phyloP scores from a whole-genome alignment of 1,284 basidiomycete species.

The Leccinum solheimii region DNA sequence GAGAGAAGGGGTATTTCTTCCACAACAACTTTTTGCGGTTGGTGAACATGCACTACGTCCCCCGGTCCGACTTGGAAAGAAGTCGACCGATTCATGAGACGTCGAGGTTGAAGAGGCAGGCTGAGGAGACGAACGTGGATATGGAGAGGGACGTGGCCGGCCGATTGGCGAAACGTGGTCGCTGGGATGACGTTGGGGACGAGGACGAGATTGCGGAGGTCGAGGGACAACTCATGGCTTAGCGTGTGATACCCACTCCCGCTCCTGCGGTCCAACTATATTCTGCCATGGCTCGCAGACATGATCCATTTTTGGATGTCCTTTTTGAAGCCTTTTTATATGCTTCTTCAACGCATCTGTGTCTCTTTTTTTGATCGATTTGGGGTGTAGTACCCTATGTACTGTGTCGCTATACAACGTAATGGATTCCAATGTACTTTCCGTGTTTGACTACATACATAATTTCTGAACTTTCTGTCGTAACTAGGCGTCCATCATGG shows the following conservation, averaged over 20 bases:
- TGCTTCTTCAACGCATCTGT: too few species aligned
- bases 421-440: too few species aligned
- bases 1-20: neutral
- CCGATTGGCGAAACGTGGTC: constrained; percentile 2
- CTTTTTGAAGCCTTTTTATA: too few species aligned
- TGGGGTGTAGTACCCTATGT: too few species aligned
- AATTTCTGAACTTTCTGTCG: too few species aligned
- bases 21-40: neutral
- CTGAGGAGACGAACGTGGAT: neutral
- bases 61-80: neutral
- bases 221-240: constrained; percentile 1
- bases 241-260: neutral
- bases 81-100: neutral
- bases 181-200: constrained; percentile 3
- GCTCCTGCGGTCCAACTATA: neutral
- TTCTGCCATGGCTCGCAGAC: neutral
- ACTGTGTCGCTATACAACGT: too few species aligned
- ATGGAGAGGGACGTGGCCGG: neutral
- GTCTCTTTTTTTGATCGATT: too few species aligned
- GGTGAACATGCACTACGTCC: neutral
- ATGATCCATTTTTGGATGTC: neutral
- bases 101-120: neutral
- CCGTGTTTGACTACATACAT: too few species aligned
- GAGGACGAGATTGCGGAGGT: constrained; percentile 4
- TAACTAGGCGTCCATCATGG: too few species aligned